Evolutionary conservation across 2,329 filamentous ascomycete genomes (phyloP).

Genomic region (Cytospora paraplurivora): DNA sequence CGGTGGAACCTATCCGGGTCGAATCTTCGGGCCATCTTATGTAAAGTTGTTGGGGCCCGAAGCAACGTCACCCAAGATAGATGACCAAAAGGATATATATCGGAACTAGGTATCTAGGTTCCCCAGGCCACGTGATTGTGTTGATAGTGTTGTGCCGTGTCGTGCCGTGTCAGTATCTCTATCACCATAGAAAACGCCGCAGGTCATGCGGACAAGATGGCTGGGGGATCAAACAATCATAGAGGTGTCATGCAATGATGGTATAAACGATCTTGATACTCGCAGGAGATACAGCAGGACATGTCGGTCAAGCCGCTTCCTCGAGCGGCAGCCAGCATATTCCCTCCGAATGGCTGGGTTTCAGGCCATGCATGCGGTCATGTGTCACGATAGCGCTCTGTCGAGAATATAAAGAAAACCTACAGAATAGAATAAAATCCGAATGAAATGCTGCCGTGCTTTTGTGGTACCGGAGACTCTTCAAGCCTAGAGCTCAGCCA

Average conservation of each 20-base stretch:
- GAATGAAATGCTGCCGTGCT: conserved; percentile 10
- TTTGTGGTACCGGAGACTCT: conserved; percentile 20
- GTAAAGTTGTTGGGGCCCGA: conserved; percentile 3
- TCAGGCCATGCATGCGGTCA: conserved; percentile 12
- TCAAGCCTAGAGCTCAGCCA: background rate
- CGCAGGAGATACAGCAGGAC: background rate
- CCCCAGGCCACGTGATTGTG: background rate
- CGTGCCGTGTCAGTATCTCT: background rate
- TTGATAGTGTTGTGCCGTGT: background rate
- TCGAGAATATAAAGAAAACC: too few relatives aligned
- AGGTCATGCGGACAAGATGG: background rate
- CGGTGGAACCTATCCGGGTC: conserved; percentile 5
- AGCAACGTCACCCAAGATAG: conserved; percentile 9
- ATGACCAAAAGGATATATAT: background rate
- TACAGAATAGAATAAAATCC: too few relatives aligned
- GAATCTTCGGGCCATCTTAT: conserved; percentile 16
- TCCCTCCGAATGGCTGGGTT: conserved; percentile 17
- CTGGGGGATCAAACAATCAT: background rate
- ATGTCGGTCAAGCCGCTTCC: background rate
- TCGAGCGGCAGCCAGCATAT: conserved; percentile 1
- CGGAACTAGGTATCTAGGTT: background rate
- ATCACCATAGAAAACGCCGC: background rate
- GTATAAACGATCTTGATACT: background rate
- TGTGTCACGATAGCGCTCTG: conserved; percentile 9
- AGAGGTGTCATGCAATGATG: background rate